A percentile compares a stretch with the other conserved stretches of the same genome.
Evolutionary conservation across 169 alveolate genomes (phyloP).

Genomic region (Theileria annulata): DNA sequence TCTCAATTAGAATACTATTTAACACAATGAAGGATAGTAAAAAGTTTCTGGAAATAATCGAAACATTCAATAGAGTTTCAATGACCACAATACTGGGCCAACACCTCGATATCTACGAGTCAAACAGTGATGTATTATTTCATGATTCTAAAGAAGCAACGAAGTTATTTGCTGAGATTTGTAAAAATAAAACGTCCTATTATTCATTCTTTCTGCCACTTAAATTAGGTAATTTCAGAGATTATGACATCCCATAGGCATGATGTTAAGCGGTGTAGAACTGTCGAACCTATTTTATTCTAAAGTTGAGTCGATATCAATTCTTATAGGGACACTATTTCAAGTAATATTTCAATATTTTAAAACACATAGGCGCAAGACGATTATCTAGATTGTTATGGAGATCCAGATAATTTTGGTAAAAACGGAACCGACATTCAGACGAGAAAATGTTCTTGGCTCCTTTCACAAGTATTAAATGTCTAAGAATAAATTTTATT

Average conservation of each 20-base stretch:
- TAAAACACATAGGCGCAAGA: conserved; percentile 68
- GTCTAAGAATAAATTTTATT: not conserved
- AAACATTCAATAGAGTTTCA: conserved; percentile 67
- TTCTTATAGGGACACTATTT: conserved; percentile 71
- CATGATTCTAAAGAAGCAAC: conserved; percentile 42
- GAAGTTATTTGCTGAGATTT: conserved; percentile 45
- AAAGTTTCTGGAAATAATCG: conserved; percentile 47
- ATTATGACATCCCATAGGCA: conserved; percentile 42
- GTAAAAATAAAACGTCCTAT: conserved; percentile 74
- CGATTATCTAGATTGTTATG: conserved; percentile 72
- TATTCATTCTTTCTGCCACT: conserved; percentile 76
- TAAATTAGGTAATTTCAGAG: conserved; percentile 62
- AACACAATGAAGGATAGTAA: conserved; percentile 52
- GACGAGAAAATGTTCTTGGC: conserved; percentile 76
- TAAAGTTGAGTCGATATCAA: conserved; percentile 67
- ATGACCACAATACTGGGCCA: conserved; percentile 78
- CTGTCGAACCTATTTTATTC: conserved; percentile 61
- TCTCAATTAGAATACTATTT: conserved; percentile 39
- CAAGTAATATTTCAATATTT: conserved; percentile 49
- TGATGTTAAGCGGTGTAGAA: conserved; percentile 68
- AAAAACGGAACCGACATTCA: conserved; percentile 79
- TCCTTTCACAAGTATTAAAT: conserved; percentile 62
- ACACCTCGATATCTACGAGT: conserved; percentile 71
- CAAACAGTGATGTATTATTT: conserved; percentile 38
- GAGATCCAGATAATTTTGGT: conserved; percentile 66